Conservation (phyloP, 2,329 filamentous ascomycete genomes). For the Venturia oleaginea region DNA sequence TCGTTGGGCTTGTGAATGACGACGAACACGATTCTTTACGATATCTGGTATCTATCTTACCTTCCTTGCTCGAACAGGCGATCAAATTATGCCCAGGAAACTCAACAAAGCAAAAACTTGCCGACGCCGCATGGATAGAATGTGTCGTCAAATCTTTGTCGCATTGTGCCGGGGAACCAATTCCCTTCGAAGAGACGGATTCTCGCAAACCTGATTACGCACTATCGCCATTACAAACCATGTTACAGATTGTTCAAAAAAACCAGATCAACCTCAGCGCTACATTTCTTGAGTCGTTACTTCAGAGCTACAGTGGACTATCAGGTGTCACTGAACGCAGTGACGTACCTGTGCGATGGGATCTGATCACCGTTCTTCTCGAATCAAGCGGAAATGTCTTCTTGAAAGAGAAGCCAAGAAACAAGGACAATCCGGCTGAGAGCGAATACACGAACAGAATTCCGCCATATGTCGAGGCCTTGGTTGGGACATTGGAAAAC, state of each 20-base stretch:
- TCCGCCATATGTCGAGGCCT: constrained; percentile 11
- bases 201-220: constrained; percentile 17
- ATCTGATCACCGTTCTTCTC: constrained; percentile 34
- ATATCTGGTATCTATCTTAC: not conserved
- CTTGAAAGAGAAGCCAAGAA: constrained; percentile 18
- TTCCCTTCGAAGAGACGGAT: constrained; percentile 21
- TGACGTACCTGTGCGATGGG: constrained; percentile 27
- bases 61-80: constrained; percentile 30
- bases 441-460: not conserved
- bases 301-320: constrained; percentile 9
- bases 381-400: constrained; percentile 39
- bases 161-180: constrained; percentile 24
- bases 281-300: constrained; percentile 1
- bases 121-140: constrained; percentile 38
- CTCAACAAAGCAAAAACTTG: constrained; percentile 30
- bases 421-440: not conserved
- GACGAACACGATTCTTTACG: not conserved
- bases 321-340: constrained; percentile 1
- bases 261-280: not conserved
- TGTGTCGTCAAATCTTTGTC: constrained; percentile 29
- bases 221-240: constrained; percentile 18
- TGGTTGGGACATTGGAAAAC: not conserved
- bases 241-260: constrained; percentile 19
- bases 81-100: constrained; percentile 32
- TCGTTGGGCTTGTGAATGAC: not conserved